Evolutionary conservation across 2,329 filamentous ascomycete species (phyloP), one percentile per base, ranked within the genome.

Genomic region (Diaporthe amygdali): DNA sequence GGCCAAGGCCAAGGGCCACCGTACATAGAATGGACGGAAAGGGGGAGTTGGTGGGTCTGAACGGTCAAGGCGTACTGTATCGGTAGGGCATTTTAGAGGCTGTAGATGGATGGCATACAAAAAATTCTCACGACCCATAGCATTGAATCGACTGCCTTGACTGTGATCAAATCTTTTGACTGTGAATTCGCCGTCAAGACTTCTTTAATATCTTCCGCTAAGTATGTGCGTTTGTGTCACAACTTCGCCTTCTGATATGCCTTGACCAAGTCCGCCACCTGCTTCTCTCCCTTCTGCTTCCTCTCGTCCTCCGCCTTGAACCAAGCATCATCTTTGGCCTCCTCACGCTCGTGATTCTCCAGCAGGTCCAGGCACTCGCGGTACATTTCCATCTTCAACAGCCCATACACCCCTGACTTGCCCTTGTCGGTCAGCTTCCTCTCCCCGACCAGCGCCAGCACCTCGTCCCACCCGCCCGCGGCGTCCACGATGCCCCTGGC

Each of bases 351-450:
- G 75, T 86, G 82, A 34, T 82, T 82, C 69, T 87, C 84, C 3
- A 95, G 79, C 75, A 90, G 83, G 20, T 80, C 86, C 41, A 94
- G 78, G 8, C 89, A 87, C 78, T 93, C 90, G 27, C 89, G 85
- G 80, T 92, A 94, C 89, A 96, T 92, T 82, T 95, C 93, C 73
- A 86, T 83, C 85, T 95, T 96, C 78, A 96, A 82, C 68, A 86
- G 78, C 3, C 92, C 91, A 79, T 94, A 96, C 32, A 93, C 89
- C 14, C 90, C 90, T 41, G 87, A 89, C 74, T 88, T 86, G 0
- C 87, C 87, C 84, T 93, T 94, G 34, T 85, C 83, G 7, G 87
- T 81, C 72, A 96, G 80, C 63, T 87, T 86, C 55, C 88, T 84
- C 70, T 91, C 88, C 44, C 82, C 79, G 20, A 95, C 84, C 63